A percentile compares a stretch with the other conserved stretches of the same genome.
phyloP scores from a whole-genome alignment of 306 rosid species.

The Abrus pulchellus region DNA sequence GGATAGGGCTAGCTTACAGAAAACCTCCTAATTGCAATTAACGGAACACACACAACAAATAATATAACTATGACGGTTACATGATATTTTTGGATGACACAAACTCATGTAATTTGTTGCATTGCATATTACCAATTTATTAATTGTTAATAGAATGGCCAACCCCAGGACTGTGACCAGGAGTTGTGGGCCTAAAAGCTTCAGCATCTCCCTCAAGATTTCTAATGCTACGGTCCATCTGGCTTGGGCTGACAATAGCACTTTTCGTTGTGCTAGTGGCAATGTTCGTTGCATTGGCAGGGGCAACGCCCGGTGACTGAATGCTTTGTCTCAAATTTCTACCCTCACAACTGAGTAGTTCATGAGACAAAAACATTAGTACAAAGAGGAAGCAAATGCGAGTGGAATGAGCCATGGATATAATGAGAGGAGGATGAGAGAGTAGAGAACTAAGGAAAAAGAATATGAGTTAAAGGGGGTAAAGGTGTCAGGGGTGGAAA shows the following conservation, averaged over 20 bases:
- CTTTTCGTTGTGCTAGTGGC: constrained; percentile 16
- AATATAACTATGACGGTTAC: background rate
- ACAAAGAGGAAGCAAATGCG: constrained; percentile 55
- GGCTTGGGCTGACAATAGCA: constrained; percentile 28
- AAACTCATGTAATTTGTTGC: background rate
- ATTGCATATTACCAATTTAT: background rate
- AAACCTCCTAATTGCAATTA: background rate
- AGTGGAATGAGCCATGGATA: constrained; percentile 60
- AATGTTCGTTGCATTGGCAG: constrained; percentile 9
- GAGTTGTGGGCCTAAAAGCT: constrained; percentile 76
- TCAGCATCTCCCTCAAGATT: constrained; percentile 52
- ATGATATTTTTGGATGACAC: background rate
- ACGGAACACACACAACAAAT: background rate
- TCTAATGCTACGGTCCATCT: constrained; percentile 21
- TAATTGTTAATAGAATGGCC: constrained; percentile 72
- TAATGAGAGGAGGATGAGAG: constrained; percentile 5
- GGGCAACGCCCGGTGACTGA: constrained; percentile 38
- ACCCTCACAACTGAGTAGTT: constrained; percentile 59
- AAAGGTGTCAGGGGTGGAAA: background rate
- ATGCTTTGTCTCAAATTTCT: constrained; percentile 56
- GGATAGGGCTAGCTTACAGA: background rate
- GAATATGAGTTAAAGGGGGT: background rate
- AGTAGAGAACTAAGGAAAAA: background rate
- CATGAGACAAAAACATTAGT: constrained; percentile 59
- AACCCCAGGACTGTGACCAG: constrained; percentile 86